These are phyloP conservation scores for Chalciporus sp. DNA, from an alignment of 1,284 basidiomycete species.

Conservation along the genomic window DNA sequence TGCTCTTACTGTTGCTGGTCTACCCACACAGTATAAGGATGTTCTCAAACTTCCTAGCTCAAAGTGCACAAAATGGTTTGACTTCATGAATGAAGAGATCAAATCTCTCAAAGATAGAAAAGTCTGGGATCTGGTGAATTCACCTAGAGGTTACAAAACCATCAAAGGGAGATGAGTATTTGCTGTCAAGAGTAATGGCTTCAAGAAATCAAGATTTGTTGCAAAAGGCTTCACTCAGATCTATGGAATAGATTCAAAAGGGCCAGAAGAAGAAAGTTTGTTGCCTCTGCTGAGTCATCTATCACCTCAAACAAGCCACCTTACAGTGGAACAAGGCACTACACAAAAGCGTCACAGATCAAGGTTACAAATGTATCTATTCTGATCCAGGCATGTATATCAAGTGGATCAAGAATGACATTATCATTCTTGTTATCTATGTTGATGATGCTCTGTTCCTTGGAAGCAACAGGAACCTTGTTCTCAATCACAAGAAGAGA, in stretches of 20 bases:
- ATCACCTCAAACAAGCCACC: constrained; percentile 38
- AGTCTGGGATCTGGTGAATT: neutral
- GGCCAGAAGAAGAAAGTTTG: constrained; percentile 23
- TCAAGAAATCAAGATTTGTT: neutral
- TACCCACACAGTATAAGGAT: no score
- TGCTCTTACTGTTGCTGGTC: no score
- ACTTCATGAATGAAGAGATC: neutral
- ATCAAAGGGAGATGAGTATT: neutral
- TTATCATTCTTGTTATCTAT: no score
- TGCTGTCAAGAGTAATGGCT: neutral
- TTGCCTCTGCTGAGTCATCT: constrained; percentile 27
- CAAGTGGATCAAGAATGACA: no score
- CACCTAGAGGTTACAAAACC: neutral
- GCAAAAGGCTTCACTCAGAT: neutral
- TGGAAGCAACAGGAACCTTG: no score
- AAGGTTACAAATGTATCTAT: no score
- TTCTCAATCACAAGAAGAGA: no score
- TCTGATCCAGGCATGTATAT: no score
- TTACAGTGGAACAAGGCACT: constrained; percentile 34
- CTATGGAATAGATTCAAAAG: neutral
- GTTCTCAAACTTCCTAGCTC: no score
- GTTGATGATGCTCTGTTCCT: no score
- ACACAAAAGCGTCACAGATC: neutral
- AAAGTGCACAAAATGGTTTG: neutral
- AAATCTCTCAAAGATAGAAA: neutral